phyloP scores from a whole-genome alignment of 1,139 yeast genomes.

The Taiozyma sp. region DNA sequence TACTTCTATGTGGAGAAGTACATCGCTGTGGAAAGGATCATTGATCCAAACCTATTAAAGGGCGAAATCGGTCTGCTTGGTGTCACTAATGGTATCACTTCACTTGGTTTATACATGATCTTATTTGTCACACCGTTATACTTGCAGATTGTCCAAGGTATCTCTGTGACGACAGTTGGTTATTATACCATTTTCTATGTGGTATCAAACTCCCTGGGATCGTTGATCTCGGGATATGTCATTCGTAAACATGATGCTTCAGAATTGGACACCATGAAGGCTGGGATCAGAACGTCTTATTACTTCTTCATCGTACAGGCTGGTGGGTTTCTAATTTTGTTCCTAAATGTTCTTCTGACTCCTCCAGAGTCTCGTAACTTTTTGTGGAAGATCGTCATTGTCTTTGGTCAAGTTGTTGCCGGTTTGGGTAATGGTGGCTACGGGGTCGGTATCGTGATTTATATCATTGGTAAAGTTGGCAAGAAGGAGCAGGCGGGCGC shows the following conservation, averaged over 20 bases:
- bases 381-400: constrained; percentile 9
- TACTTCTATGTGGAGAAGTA: constrained; percentile 42
- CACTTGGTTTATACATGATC: constrained; percentile 41
- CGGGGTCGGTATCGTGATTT: constrained; percentile 36
- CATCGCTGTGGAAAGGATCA: constrained; percentile 46
- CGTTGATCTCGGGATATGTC: constrained; percentile 50
- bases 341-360: constrained; percentile 14
- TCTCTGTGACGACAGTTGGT: constrained; percentile 49
- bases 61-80: constrained; percentile 46
- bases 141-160: constrained; percentile 43
- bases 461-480: constrained; percentile 39
- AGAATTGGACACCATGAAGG: constrained; percentile 16
- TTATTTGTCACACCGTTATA: constrained; percentile 51
- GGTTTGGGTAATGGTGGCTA: constrained; percentile 41
- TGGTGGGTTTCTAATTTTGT: constrained; percentile 21
- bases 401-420: constrained; percentile 24
- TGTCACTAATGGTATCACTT: constrained; percentile 46
- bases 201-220: constrained; percentile 47
- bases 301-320: constrained; percentile 22
- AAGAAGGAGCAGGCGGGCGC: constrained; percentile 33
- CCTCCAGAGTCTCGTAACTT: constrained; percentile 3
- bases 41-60: constrained; percentile 45
- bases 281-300: constrained; percentile 16
- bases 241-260: constrained; percentile 25
- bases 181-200: constrained; percentile 42